Base-by-base conservation (phyloP, 202 grass and related monocot genomes). In the Musa balbisiana region DNA sequence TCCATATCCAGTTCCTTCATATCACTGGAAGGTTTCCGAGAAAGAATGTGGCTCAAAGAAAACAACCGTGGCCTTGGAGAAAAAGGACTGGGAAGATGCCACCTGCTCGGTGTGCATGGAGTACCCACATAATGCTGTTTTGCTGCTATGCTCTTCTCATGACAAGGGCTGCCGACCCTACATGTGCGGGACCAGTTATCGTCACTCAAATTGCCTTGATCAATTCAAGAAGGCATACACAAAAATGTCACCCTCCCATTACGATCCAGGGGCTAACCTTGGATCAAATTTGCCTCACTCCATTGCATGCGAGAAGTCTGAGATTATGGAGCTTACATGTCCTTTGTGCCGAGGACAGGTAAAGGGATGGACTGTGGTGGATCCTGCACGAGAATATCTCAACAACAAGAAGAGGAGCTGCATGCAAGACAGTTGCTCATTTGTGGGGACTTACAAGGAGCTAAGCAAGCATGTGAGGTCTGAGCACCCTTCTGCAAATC, bases 21-120 rank as follows among this genome's bases (percentile, higher is more conserved):
- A 91, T 76, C 58, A 81, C 53, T 87, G 88, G 86, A 89, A 91
- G 78, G 51, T 79, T 5, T 27, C 71, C 2, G 84, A 73, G 81
- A 91, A 93, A 71, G 77, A 85, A 68, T 77, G 80, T 62, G 90
- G 82, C 78, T 67, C 69, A 75, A 87, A 86, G 78, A 85, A 89
- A 79, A 60, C 82, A 55, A 62, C 84, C 66, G 85, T 86, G 55
- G 21, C 77, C 55, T 77, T 64, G 52, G 83, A 83, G 68, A 98
- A 93, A 63, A 93, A 85, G 90, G 94, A 98, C 77, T 98, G 94
- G 94, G 86, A 98, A 88, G 86, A 98, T 85, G 94, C 88, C 53
- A 98, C 90, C 53, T 98, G 94, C 63, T 91, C 94, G 23, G 91
- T 98, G 50, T 98, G 94, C 80, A 93, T 98, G 94, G 91, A 98